Evolutionary conservation across 2,329 filamentous ascomycete species (phyloP).

Genomic region (Ascochyta clinopodiicola): DNA sequence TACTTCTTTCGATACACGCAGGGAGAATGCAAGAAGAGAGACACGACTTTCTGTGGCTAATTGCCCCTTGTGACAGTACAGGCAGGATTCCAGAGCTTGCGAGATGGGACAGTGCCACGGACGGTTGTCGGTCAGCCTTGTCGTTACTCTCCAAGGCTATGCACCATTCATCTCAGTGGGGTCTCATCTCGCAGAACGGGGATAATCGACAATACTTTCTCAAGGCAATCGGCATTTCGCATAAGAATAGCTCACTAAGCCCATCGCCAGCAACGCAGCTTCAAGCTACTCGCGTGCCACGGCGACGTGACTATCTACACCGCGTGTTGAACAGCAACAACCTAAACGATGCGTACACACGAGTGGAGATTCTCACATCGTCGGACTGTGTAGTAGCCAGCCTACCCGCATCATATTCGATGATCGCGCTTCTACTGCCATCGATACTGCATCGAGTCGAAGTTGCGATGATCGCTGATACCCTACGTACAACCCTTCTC

Average conservation of each 20-base stretch:
- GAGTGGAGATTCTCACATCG: slow-evolving; percentile 57
- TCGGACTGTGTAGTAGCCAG: slow-evolving; percentile 56
- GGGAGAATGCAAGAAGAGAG: slow-evolving; percentile 28
- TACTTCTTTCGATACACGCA: slow-evolving; percentile 33
- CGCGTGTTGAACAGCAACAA: slow-evolving; percentile 18
- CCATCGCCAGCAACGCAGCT: slow-evolving; percentile 12
- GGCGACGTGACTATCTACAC: slow-evolving; percentile 67
- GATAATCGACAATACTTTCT: slow-evolving; percentile 35
- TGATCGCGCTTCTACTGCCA: slow-evolving; percentile 70
- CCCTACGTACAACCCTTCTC: slow-evolving; percentile 65
- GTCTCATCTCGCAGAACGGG: slow-evolving; percentile 28
- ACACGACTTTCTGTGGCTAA: slow-evolving; percentile 40
- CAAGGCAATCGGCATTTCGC: neutral
- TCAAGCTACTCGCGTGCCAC: slow-evolving; percentile 54
- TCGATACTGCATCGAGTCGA: slow-evolving; percentile 75
- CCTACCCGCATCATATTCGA: slow-evolving; percentile 55
- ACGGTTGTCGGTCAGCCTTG: slow-evolving; percentile 16
- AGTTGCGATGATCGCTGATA: slow-evolving; percentile 66
- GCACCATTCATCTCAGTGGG: slow-evolving; percentile 26
- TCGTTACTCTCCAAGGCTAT: slow-evolving; percentile 18
- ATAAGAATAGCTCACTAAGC: neutral
- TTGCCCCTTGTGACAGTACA: slow-evolving; percentile 31
- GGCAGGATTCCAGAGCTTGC: slow-evolving; percentile 18
- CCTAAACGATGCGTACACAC: slow-evolving; percentile 45
- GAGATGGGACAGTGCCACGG: slow-evolving; percentile 25